phyloP scores from a whole-genome alignment of 176 grass and related monocot genomes.

The Phyllostachys edulis region DNA sequence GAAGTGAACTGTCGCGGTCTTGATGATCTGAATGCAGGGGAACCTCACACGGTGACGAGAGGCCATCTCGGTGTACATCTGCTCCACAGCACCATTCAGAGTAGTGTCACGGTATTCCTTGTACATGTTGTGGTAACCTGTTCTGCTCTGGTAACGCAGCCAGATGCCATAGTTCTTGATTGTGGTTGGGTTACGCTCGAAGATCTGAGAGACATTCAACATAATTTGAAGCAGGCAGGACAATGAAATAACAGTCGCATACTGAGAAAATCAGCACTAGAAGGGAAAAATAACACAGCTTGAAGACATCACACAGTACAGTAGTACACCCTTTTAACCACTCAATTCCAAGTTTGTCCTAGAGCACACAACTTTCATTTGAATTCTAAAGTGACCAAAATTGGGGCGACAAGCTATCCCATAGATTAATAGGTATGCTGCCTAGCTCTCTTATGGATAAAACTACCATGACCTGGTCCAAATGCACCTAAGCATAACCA shows the following conservation, averaged over 20 bases:
- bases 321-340: not conserved
- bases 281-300: not conserved
- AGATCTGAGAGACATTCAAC: slow-evolving; percentile 48
- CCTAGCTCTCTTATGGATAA: not conserved
- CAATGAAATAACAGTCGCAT: not conserved
- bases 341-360: not conserved
- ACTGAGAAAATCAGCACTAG: not conserved
- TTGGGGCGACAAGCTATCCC: not conserved
- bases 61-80: slow-evolving; percentile 95
- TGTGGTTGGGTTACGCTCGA: slow-evolving; percentile 78
- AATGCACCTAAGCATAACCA: not conserved
- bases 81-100: slow-evolving; percentile 73
- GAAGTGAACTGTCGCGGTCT: slow-evolving; percentile 71
- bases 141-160: slow-evolving; percentile 88
- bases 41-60: slow-evolving; percentile 80
- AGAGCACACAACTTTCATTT: not conserved
- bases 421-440: not conserved
- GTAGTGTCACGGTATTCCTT: slow-evolving; percentile 94
- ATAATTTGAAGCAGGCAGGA: not conserved
- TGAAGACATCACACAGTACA: not conserved
- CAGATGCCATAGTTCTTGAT: slow-evolving; percentile 97
- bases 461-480: not conserved
- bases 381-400: not conserved
- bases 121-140: slow-evolving; percentile 98
- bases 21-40: slow-evolving; percentile 93